Evolutionary conservation across 2,329 filamentous ascomycete species (phyloP), one percentile per base, ranked within the genome.

Genomic region (Plectosphaerella plurivora): DNA sequence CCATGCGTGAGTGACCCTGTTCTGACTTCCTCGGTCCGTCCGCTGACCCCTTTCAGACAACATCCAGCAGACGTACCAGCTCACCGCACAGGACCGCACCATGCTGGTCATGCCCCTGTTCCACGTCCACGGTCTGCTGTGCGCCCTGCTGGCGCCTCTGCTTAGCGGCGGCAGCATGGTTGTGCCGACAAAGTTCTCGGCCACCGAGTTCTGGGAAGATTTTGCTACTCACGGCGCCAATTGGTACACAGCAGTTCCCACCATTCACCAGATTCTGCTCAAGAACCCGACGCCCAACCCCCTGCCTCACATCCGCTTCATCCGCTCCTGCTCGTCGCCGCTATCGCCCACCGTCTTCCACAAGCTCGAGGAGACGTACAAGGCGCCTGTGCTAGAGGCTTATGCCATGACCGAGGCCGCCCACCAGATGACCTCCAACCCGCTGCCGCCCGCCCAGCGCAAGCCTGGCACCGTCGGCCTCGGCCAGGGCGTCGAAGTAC

Each of bases 191-290:
- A 88, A 86, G 63, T 95, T 95, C 78, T 93, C 89, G 4, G 89
- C 91, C 9, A 81, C 82, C 1, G 85, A 89, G 18, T 96, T 96
- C 72, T 96, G 91, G 91, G 68, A 70, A 22, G 86, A 94, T 67
- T 94, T 94, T 63, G 77, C 77, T 59, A 74, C 78, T 6, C 78
- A 91, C 73, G 77, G 83, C 58, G 91, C 90, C 24, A 96, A 90
- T 67, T 96, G 91, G 91, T 96, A 94, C 72, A 94, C 90, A 0
- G 91, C 91, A 1, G 91, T 94, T n/a, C 91, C 91, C 1, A 95
- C 91, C 1, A 95, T 96, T 65, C 91, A 95, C 69, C 90, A 94
- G 65, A 93, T 96, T 62, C 77, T 96, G 4, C 82, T 96, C 53
- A 89, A 87, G 71, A 84, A 81, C 59, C 83, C 87, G 7, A 68